These are phyloP conservation scores for Aspergillus haitiensis DNA, from an alignment of 495 filamentous ascomycete species.

Conservation along the genomic window DNA sequence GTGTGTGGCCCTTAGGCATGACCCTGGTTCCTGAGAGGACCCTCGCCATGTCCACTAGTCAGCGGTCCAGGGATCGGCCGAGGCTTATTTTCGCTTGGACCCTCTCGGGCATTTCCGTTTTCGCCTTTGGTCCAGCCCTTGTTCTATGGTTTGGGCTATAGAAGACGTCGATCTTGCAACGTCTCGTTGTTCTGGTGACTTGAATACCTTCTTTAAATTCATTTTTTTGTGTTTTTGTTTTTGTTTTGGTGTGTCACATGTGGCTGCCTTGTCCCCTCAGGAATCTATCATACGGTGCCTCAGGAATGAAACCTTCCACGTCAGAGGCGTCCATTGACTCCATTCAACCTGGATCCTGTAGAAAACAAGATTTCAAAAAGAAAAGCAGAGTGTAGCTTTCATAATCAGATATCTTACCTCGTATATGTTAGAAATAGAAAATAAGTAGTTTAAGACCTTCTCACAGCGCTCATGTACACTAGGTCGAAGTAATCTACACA, in stretches of 20 bases:
- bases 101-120: constrained; percentile 1
- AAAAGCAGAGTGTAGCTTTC: too few relatives aligned
- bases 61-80: not conserved
- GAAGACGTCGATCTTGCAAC: constrained; percentile 1
- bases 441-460: too few relatives aligned
- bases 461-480: too few relatives aligned
- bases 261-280: constrained; percentile 8
- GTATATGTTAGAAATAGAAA: too few relatives aligned
- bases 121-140: not conserved
- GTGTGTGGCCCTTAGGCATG: too few relatives aligned
- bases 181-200: not conserved
- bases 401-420: too few relatives aligned
- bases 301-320: constrained; percentile 7
- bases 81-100: not conserved
- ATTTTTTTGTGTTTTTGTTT: not conserved
- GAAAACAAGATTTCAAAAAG: too few relatives aligned
- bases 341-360: too few relatives aligned
- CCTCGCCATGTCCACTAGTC: not conserved
- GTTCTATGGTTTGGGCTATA: not conserved
- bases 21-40: not conserved
- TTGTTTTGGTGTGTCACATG: constrained; percentile 5
- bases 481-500: too few relatives aligned
- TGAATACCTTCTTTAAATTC: not conserved
- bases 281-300: constrained; percentile 6
- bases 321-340: constrained; percentile 7